Evolutionary conservation across 768 basidiomycete genomes (phyloP), one percentile per base, ranked within the genome.

Genomic region (Lactifluus volemus): DNA sequence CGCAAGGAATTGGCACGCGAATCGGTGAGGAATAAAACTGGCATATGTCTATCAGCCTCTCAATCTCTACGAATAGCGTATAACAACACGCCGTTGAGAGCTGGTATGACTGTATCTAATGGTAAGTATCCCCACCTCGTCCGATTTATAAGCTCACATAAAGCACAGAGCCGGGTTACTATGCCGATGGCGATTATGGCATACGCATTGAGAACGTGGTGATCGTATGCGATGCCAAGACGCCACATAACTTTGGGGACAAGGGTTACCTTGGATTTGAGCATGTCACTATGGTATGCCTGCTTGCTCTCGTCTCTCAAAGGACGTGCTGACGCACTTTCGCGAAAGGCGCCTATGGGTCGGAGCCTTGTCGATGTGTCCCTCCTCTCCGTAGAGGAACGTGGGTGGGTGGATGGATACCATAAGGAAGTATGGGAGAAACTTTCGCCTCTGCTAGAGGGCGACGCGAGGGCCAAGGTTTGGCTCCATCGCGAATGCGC

Each of bases 131-230:
- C 14, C 32, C 6, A 12, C 8, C 15, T 15, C 7, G 15, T 44
- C 29, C 5, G n/a, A 11, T n/a, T 19, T 15, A 41, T 21, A 19
- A 15, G 17, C 56, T 48, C 14, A 42, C 17, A 14, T n/a, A n/a
- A 52, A 29, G 29, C 3, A 32, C 64, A 83, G 94, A 96, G 65
- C 94, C 94, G 1, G 93, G 94, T 9, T 96, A 88, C 71, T 97
- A 97, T 70, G 84, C 83, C 8, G 94, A 98, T 67, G 96, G 94
- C 2, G 76, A 79, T 49, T 98, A 86, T 68, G 96, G 95, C 2
- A 92, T 98, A 67, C 85, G 97, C 4, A 91, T 96, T 67, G 96
- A 99, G 74, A 93, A 83, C 71, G 80, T 98, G 47, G 84, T 94
- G 21, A 76, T 96, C 19, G 88, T 96, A 4, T 79, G 81, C 52